Conservation (phyloP, 2,329 filamentous ascomycete genomes). For the Diaporthe sp. region DNA sequence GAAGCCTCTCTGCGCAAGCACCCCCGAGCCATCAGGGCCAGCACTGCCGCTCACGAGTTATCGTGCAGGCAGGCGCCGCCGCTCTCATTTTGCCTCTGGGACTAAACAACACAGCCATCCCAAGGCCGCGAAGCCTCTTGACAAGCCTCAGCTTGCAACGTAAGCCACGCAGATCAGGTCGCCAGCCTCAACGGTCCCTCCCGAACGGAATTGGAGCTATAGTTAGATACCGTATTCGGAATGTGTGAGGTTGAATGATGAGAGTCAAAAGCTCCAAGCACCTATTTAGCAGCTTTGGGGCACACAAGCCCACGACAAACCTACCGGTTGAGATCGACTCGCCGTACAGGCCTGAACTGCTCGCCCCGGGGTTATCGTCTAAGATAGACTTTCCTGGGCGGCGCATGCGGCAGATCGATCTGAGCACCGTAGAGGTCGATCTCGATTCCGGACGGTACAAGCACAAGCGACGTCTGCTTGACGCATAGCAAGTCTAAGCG, state of each 20-base stretch:
- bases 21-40: neutral
- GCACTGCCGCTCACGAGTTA: neutral
- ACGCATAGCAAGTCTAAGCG: neutral
- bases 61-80: neutral
- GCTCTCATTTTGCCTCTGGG: neutral
- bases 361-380: neutral
- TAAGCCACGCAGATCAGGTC: neutral
- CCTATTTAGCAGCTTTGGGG: neutral
- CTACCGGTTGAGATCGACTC: neutral
- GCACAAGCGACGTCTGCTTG: conserved; percentile 10
- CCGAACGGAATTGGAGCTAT: neutral
- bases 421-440: conserved; percentile 3
- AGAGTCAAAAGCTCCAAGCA: neutral
- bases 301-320: neutral
- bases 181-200: neutral
- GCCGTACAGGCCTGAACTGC: neutral
- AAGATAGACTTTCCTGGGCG: neutral
- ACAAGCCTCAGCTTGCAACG: conserved; percentile 3
- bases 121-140: conserved; percentile 20
- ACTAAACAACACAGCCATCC: conserved; percentile 15
- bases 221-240: neutral
- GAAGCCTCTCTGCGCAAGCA: neutral
- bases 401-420: conserved; percentile 6
- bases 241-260: neutral
- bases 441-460: conserved; percentile 16